Percentiles rank a stretch among this genome's conserved stretches.
Conservation (phyloP, 495 filamentous ascomycete genomes). For the Pyrenula aspistea region DNA sequence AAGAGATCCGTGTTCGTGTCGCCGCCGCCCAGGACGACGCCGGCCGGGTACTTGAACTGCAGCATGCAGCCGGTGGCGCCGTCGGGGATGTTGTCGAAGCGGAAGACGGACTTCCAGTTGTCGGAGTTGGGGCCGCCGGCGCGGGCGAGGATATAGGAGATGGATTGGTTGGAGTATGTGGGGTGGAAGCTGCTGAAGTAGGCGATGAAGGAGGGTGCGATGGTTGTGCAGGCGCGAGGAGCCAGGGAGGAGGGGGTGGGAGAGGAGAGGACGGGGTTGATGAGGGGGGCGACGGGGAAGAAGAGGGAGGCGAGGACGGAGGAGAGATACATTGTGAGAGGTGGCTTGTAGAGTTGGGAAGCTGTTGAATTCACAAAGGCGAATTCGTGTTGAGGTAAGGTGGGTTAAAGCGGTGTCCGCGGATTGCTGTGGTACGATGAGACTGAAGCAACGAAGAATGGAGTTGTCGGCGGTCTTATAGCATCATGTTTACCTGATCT, state of each 20-base stretch:
- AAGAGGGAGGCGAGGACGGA: background rate
- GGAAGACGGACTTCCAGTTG: constrained; percentile 4
- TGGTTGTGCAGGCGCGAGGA: constrained; percentile 7
- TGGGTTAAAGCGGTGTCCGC: too few species aligned
- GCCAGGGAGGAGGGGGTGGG: constrained; percentile 3
- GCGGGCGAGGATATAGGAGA: constrained; percentile 6
- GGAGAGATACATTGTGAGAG: background rate
- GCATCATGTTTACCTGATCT: too few species aligned
- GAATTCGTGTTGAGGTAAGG: too few species aligned
- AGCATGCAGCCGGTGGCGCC: constrained; percentile 10
- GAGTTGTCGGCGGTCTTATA: too few species aligned
- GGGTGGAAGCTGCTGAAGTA: constrained; percentile 5
- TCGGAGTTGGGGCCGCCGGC: constrained; percentile 1
- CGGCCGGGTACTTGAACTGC: constrained; percentile 4
- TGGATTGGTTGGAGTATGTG: constrained; percentile 1
- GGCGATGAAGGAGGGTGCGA: constrained; percentile 6
- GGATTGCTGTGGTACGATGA: too few species aligned
- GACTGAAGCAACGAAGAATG: too few species aligned
- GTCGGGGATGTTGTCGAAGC: constrained; percentile 10
- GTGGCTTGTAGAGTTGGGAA: too few species aligned
- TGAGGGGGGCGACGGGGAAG: constrained; percentile 1
- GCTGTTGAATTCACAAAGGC: too few species aligned
- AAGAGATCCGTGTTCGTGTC: constrained; percentile 7
- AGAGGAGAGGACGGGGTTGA: background rate
- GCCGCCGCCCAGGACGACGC: constrained; percentile 8